A percentile compares a stretch with the other conserved stretches of the same genome.
phyloP scores from a whole-genome alignment of 805 yeast species.

The Metschnikowia sp. region DNA sequence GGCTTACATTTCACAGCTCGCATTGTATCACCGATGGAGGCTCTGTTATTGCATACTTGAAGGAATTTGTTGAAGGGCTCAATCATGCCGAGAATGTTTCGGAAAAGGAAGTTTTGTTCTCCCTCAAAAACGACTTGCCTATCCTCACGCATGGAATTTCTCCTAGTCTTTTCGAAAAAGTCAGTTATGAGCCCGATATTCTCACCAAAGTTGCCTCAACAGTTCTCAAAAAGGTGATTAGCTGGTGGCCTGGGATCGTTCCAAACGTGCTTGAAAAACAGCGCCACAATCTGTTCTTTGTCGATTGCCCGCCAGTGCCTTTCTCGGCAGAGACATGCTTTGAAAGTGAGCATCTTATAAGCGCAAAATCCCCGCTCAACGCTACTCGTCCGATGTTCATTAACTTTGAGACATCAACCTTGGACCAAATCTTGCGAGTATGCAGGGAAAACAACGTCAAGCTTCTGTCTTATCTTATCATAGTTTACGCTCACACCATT shows the following conservation, averaged over 20 bases:
- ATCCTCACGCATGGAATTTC: conserved; percentile 5
- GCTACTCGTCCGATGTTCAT: conserved; percentile 1
- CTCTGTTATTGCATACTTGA: conserved; percentile 8
- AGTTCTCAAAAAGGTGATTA: neutral
- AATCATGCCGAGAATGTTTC: neutral
- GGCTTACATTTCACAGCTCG: conserved; percentile 10
- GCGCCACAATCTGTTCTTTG: conserved; percentile 9
- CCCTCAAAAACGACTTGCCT: conserved; percentile 6
- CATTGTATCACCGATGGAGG: conserved; percentile 12
- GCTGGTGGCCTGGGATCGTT: conserved; percentile 7
- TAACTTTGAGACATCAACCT: conserved; percentile 1
- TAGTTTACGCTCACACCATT: conserved; percentile 8
- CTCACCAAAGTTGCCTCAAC: neutral
- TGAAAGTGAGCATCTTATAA: conserved; percentile 6
- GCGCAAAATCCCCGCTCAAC: conserved; percentile 7
- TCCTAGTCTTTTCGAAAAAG: conserved; percentile 2
- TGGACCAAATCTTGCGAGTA: conserved; percentile 1
- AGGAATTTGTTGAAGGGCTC: conserved; percentile 9
- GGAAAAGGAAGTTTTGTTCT: conserved; percentile 1
- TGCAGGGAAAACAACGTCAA: conserved; percentile 8
- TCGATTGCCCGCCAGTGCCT: conserved; percentile 5
- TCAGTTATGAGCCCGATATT: conserved; percentile 5
- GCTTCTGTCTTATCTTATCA: conserved; percentile 3
- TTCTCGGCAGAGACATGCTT: conserved; percentile 6
- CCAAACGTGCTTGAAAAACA: conserved; percentile 8